A percentile compares a stretch with the other conserved stretches of the same genome.
Conservation (phyloP, 176 grass and related monocot genomes). For the Lolium perenne region DNA sequence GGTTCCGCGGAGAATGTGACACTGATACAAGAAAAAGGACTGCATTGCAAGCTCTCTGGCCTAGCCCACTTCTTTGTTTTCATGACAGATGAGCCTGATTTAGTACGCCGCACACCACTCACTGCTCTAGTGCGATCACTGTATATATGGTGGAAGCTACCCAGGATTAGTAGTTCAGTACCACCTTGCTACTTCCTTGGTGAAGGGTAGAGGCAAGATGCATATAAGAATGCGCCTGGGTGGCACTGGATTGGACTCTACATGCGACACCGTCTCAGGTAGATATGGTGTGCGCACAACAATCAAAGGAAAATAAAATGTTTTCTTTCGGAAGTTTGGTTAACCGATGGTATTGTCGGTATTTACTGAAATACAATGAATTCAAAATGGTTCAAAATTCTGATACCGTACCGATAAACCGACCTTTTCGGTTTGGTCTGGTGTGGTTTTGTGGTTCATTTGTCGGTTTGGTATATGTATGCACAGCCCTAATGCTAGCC, state of each 20-base stretch:
- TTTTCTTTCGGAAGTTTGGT: not conserved
- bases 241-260: not conserved
- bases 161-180: not conserved
- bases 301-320: not conserved
- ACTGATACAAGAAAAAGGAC: not conserved
- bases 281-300: not conserved
- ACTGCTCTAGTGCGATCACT: not conserved
- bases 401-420: not conserved
- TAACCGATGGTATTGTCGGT: not conserved
- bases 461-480: not conserved
- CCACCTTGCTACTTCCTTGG: not conserved
- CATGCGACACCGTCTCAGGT: not conserved
- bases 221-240: not conserved
- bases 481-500: not conserved
- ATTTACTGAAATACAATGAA: not conserved
- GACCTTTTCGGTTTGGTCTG: not conserved
- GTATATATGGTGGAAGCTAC: not conserved
- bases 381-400: not conserved
- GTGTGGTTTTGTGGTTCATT: not conserved
- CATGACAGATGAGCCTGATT: not conserved
- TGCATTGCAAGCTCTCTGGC: not conserved
- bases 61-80: not conserved
- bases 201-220: not conserved
- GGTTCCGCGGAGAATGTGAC: not conserved
- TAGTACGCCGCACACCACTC: not conserved